Evolutionary conservation across 2,329 filamentous ascomycete genomes (phyloP).

Genomic region (Cordyceps cicadae): DNA sequence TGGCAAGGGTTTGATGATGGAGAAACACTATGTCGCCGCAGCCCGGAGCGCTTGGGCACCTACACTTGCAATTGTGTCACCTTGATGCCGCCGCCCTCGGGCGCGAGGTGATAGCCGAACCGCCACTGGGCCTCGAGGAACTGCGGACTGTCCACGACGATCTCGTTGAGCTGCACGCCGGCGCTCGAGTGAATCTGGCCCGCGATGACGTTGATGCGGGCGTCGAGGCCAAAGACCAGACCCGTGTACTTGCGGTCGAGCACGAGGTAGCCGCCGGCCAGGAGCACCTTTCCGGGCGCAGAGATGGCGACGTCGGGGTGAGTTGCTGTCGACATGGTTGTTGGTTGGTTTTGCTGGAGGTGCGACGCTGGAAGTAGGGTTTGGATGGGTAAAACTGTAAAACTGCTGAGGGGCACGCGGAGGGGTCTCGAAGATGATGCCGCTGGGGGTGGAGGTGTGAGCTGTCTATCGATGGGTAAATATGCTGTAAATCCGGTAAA

Average conservation of each 20-base stretch:
- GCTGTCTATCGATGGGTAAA: neutral
- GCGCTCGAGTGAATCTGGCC: conserved; percentile 48
- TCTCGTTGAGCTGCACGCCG: conserved; percentile 59
- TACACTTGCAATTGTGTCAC: conserved; percentile 74
- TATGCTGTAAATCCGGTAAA: neutral
- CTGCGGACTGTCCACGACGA: conserved; percentile 85
- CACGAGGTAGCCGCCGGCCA: conserved; percentile 91
- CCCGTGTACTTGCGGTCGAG: conserved; percentile 81
- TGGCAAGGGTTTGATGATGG: neutral
- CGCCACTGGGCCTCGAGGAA: conserved; percentile 82
- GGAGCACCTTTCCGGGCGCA: conserved; percentile 89
- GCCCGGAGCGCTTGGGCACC: conserved; percentile 29
- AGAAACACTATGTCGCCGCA: neutral
- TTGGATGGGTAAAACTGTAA: neutral
- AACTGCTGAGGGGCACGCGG: neutral
- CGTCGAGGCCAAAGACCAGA: conserved; percentile 58
- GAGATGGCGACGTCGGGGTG: conserved; percentile 57
- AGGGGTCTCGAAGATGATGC: neutral
- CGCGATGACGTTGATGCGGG: conserved; percentile 58
- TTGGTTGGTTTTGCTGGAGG: too few species aligned
- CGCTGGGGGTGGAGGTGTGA: neutral
- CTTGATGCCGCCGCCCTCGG: conserved; percentile 68
- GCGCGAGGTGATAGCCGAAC: conserved; percentile 66
- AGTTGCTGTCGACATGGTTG: neutral
- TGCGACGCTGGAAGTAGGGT: neutral